Base-by-base conservation (phyloP, 768 basidiomycete genomes). In the Phaeolepiota aurea region DNA sequence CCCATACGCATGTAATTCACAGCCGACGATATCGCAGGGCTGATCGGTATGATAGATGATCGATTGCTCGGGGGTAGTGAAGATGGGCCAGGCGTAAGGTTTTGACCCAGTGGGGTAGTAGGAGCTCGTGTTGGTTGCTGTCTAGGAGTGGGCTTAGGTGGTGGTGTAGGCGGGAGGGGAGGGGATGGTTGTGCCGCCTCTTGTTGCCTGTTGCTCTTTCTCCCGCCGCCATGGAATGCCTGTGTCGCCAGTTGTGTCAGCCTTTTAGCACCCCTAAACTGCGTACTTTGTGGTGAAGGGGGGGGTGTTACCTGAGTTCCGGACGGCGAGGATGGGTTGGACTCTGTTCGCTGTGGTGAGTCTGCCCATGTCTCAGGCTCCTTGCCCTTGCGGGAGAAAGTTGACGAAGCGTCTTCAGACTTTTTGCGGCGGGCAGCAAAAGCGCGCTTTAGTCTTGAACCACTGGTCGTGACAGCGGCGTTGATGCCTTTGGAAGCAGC, bases 391-490 rank as follows among this genome's bases (percentile, higher is more conserved):
- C 33, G 54, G 20, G 45, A 42, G 21, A 61, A 56, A 39, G 57
- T 16, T 13, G 56, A 54, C 3, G 59, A 52, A 37, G 57, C 52
- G 50, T 76, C 73, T 50, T 74, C 74, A 4, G 76, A 69, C 54
- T 74, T 76, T 63, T 77, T 80, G 44, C 75, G 64, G 34, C 78
- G 68, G 14, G 55, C 64, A 32, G 62, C 76, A 50, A 79, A 76
- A 3, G 70, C 77, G 41, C 79, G 77, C 51, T 74, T 79, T 36
- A 83, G 58, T 51, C 67, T 76, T 44, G 59, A 57, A 18, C 76
- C 72, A 20, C 69, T 65, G 12, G 65, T 57, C n/a, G n/a, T n/a
- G 14, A 68, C 59, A 22, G 69, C 62, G 25, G 62, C 60, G 25
- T 60, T 56, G 47, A 65, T 47, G 25, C 62, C 58, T 41, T 60